Evolutionary conservation across 345 rosid species (phyloP).

Genomic region (Brassica rapa): DNA sequence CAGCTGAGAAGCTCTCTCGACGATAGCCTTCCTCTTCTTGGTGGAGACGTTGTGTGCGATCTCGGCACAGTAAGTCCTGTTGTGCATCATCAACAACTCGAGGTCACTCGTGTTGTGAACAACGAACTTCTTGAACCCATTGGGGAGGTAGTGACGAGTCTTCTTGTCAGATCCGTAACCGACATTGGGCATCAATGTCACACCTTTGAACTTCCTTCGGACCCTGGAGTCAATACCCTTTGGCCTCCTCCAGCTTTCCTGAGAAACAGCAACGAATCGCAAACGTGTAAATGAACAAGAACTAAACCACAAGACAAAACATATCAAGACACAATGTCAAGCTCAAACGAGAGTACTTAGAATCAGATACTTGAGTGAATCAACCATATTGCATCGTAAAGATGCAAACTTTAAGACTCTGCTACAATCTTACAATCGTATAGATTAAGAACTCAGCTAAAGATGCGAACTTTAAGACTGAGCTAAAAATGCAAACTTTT

Average conservation of each 20-base stretch:
- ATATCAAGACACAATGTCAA: neutral
- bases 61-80: constrained; percentile 88
- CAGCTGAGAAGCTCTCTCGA: constrained; percentile 81
- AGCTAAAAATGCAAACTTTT: too few relatives aligned
- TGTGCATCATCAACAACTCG: constrained; percentile 91
- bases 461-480: neutral
- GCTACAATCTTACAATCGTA: neutral
- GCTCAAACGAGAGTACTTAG: neutral
- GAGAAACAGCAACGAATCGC: neutral
- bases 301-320: neutral
- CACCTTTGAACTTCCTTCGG: constrained; percentile 81
- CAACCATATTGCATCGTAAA: too few relatives aligned
- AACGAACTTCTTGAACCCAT: constrained; percentile 82
- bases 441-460: too few relatives aligned
- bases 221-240: constrained; percentile 90
- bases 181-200: constrained; percentile 76
- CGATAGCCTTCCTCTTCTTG: constrained; percentile 77
- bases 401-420: neutral
- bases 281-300: neutral
- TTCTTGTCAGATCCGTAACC: constrained; percentile 86
- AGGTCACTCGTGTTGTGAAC: constrained; percentile 76
- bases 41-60: constrained; percentile 85
- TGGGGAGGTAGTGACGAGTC: constrained; percentile 78
- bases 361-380: too few relatives aligned
- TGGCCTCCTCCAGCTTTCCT: constrained; percentile 85